A percentile compares a stretch with the other conserved stretches of the same genome.
phyloP scores from a whole-genome alignment of 192 early-diverging fungal genomes.

The Gaertneriomyces sp. region DNA sequence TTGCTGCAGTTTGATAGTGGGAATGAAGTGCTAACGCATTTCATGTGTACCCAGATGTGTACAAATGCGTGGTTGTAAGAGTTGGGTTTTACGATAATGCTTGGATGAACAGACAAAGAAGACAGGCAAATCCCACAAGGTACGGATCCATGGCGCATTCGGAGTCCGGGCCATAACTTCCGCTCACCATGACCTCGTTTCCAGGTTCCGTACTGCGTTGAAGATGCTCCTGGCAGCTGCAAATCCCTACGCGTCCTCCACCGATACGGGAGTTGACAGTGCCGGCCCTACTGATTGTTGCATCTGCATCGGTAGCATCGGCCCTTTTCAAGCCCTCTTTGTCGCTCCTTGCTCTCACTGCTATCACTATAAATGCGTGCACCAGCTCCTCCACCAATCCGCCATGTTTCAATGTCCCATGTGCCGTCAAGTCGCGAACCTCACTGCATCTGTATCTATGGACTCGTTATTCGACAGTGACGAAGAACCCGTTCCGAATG shows the following conservation, averaged over 20 bases:
- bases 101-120: slow-evolving; percentile 42
- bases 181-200: not conserved
- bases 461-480: slow-evolving; percentile 42
- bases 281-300: slow-evolving; percentile 50
- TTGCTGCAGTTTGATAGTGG: not conserved
- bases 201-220: slow-evolving; percentile 47
- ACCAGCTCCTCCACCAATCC: slow-evolving; percentile 40
- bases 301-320: slow-evolving; percentile 55
- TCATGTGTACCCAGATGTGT: slow-evolving; percentile 42
- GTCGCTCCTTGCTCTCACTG: slow-evolving; percentile 63
- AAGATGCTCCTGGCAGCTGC: slow-evolving; percentile 52
- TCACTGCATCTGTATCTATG: slow-evolving; percentile 50
- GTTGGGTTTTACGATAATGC: slow-evolving; percentile 52
- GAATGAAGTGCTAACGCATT: no score
- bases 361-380: slow-evolving; percentile 62
- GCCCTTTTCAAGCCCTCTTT: slow-evolving; percentile 59
- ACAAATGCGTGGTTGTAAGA: slow-evolving; percentile 44
- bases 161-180: no score
- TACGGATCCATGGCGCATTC: slow-evolving; percentile 14
- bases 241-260: slow-evolving; percentile 47
- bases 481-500: slow-evolving; percentile 5
- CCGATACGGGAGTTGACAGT: slow-evolving; percentile 32
- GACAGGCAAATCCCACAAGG: slow-evolving; percentile 54
- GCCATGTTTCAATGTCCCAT: slow-evolving; percentile 64
- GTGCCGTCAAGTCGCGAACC: slow-evolving; percentile 61